Percentiles rank a stretch among this genome's conserved stretches.
Evolutionary conservation across 1,284 basidiomycete species (phyloP).

Genomic region (Boletus mariae): DNA sequence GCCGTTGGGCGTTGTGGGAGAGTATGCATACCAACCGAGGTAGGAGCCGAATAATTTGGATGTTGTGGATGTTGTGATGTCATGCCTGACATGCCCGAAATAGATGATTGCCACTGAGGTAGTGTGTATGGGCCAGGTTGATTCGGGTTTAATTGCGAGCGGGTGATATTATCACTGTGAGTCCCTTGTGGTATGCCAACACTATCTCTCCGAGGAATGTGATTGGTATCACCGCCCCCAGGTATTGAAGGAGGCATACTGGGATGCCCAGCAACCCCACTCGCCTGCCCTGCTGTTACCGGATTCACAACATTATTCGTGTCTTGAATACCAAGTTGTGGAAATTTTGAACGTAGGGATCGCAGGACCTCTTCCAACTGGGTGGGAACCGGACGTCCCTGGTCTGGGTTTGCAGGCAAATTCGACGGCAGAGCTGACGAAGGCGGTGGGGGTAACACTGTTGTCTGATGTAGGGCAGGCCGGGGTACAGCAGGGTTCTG

Average conservation of each 20-base stretch:
- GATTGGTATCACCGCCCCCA: neutral
- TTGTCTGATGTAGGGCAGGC: neutral
- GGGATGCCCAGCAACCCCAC: neutral
- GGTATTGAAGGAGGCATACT: neutral
- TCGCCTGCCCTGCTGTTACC: slow-evolving; percentile 1
- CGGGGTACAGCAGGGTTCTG: slow-evolving; percentile 1
- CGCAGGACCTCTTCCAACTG: slow-evolving; percentile 17
- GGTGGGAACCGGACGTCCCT: slow-evolving; percentile 1
- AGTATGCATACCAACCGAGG: neutral
- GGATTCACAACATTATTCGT: neutral
- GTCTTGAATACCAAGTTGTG: slow-evolving; percentile 12
- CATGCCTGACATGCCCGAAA: slow-evolving; percentile 4
- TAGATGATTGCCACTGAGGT: slow-evolving; percentile 2
- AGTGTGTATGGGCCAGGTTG: neutral
- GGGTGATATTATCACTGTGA: neutral
- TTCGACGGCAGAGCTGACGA: neutral
- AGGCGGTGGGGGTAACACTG: neutral
- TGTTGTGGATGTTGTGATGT: slow-evolving; percentile 1
- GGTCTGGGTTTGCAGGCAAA: slow-evolving; percentile 1
- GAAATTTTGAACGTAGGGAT: slow-evolving; percentile 16
- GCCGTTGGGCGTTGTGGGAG: slow-evolving; percentile 22
- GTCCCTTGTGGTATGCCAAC: slow-evolving; percentile 1
- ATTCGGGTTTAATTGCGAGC: neutral
- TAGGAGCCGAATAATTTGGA: slow-evolving; percentile 1
- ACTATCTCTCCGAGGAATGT: slow-evolving; percentile 6